These are phyloP conservation scores for Hyphopichia fennica DNA, from an alignment of 1,139 yeast species.

Conservation along the genomic window DNA sequence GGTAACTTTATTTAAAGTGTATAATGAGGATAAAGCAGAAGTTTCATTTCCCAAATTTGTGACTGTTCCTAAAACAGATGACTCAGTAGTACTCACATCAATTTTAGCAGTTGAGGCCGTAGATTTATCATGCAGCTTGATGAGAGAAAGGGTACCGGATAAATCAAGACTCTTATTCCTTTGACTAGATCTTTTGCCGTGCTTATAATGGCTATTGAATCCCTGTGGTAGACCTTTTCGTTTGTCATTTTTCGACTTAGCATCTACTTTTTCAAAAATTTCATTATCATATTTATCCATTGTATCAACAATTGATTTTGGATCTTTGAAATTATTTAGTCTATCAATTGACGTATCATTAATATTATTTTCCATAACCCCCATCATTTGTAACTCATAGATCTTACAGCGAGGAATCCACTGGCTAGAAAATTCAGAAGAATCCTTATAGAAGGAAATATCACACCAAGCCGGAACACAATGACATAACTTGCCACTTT, in stretches of 20 bases:
- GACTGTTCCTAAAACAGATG: conserved; percentile 42
- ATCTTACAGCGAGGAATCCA: conserved; percentile 95
- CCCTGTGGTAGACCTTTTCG: background rate
- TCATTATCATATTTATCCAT: conserved; percentile 65
- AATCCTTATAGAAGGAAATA: conserved; percentile 79
- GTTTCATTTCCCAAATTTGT: conserved; percentile 25
- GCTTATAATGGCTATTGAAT: background rate
- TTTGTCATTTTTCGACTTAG: conserved; percentile 5
- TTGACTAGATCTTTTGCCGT: background rate
- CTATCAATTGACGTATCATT: conserved; percentile 64
- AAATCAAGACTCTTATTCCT: background rate
- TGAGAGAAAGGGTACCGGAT: conserved; percentile 1
- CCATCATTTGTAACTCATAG: conserved; percentile 97
- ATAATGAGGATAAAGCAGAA: conserved; percentile 42
- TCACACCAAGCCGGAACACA: conserved; percentile 96
- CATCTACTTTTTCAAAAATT: conserved; percentile 30
- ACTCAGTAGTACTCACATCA: conserved; percentile 31
- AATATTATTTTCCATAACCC: conserved; percentile 87
- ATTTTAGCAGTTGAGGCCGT: conserved; percentile 14
- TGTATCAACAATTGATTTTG: conserved; percentile 42
- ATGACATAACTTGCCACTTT: conserved; percentile 55
- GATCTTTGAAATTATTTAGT: conserved; percentile 29
- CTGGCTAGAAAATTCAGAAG: conserved; percentile 47
- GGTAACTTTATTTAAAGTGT: conserved; percentile 37
- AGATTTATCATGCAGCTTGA: conserved; percentile 7